Conservation (phyloP, 805 yeast genomes). For the Kurtzmaniella fragi region DNA sequence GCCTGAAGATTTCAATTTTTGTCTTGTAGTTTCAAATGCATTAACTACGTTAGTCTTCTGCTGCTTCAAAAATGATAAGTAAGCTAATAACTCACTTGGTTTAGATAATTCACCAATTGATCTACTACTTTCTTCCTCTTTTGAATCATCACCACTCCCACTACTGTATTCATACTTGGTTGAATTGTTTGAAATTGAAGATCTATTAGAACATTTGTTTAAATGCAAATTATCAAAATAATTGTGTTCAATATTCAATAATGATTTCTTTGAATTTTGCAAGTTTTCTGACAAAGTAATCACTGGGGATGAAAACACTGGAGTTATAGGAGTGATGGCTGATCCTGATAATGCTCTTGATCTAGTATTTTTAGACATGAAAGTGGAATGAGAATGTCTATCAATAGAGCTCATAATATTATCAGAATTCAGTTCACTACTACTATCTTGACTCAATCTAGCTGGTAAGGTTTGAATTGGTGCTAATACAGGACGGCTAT, state of each 20-base stretch:
- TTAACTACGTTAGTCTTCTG: slow-evolving; percentile 29
- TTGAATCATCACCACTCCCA: background rate
- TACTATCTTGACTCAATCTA: slow-evolving; percentile 2
- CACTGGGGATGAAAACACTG: slow-evolving; percentile 33
- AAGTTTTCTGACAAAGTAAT: slow-evolving; percentile 36
- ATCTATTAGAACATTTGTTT: background rate
- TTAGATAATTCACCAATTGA: slow-evolving; percentile 19
- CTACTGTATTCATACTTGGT: background rate
- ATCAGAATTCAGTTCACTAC: background rate
- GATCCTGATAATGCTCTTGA: slow-evolving; percentile 16
- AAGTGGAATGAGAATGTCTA: background rate
- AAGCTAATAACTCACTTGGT: slow-evolving; percentile 23
- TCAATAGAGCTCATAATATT: slow-evolving; percentile 2
- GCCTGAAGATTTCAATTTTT: slow-evolving; percentile 29
- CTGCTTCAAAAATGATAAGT: slow-evolving; percentile 24
- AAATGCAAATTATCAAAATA: slow-evolving; percentile 23
- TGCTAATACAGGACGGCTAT: background rate
- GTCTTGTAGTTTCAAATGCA: slow-evolving; percentile 29
- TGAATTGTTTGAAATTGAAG: background rate
- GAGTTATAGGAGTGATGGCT: slow-evolving; percentile 25
- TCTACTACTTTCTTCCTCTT: background rate
- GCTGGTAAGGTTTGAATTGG: slow-evolving; percentile 3
- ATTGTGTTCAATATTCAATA: slow-evolving; percentile 29
- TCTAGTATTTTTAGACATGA: slow-evolving; percentile 7
- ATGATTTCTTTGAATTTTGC: slow-evolving; percentile 18